Evolutionary conservation across 2,329 filamentous ascomycete species (phyloP).

Genomic region (Curvularia lunata): DNA sequence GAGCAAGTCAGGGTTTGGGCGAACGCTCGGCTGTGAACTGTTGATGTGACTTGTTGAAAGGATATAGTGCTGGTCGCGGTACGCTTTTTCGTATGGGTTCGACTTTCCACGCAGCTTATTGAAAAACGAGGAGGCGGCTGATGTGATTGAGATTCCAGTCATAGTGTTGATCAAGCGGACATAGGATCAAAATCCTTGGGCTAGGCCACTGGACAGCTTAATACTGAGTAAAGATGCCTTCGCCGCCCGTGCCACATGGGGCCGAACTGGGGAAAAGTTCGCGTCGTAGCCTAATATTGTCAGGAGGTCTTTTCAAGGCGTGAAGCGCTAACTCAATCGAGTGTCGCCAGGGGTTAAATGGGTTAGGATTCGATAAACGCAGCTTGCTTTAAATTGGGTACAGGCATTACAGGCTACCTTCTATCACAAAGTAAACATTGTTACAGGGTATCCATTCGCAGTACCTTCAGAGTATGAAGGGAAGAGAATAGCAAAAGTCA

Average conservation of each 20-base stretch:
- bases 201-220: not conserved
- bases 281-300: slow-evolving; percentile 4
- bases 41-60: not conserved
- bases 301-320: slow-evolving; percentile 5
- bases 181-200: not conserved
- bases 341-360: not conserved
- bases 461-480: not conserved
- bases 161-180: not conserved
- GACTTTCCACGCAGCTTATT: slow-evolving; percentile 13
- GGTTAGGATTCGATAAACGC: not conserved
- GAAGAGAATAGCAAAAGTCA: not conserved
- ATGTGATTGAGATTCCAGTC: slow-evolving; percentile 8
- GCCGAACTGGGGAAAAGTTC: not conserved
- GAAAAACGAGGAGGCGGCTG: slow-evolving; percentile 1
- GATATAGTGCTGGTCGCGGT: not conserved
- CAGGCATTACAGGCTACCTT: not conserved
- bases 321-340: slow-evolving; percentile 4
- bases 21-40: not conserved
- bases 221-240: not conserved
- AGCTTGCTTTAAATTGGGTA: not conserved
- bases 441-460: not conserved
- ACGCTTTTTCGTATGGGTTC: slow-evolving; percentile 11
- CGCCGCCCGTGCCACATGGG: not conserved
- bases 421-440: not conserved
- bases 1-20: slow-evolving; percentile 16